Base-by-base conservation (phyloP, 768 basidiomycete species). In the Macrocybe gigantea region DNA sequence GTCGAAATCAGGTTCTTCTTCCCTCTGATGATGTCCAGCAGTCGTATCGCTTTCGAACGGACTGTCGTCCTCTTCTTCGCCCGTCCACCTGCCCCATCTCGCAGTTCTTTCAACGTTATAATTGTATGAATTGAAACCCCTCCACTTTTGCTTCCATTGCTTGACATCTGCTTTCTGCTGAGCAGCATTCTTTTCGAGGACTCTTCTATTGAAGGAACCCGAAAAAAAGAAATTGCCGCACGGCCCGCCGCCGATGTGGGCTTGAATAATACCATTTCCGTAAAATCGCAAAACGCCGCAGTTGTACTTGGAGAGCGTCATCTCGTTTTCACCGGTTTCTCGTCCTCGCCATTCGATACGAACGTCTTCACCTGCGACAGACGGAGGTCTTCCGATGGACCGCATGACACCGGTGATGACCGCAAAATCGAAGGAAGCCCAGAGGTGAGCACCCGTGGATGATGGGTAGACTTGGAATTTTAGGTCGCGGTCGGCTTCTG, bases 361-460 rank as follows among this genome's bases (percentile, higher is more conserved):
- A 35, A 49, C 40, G 0, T 42, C 41, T 3, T 49, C 47, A 8
- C 60, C 53, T 6, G 53, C 39, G 10, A 38, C 8, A 3, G 15
- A 45, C 2, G 61, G 53, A 7, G 53, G 55, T 9, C 52, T 1
- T 14, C 43, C 33, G 1, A 40, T 29, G 1, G 61, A 59, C 13
- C 61, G 53, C 38, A 63, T 54, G 41, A 60, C 42, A 0, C 63
- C 61, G 5, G 57, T 52, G 7, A 60, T 37, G 10, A 57, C 41
- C 5, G 60, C 60, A 45, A 63, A 63, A 22, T 63, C 37, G 34
- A 63, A 62, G 10, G 39, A 46, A 13, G 47, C 59, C 60, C 61
- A 65, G 36, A 63, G 50, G 38, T 60, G 62, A n/a, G 56, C 52
- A 9, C 32, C 14, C 6, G 55, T 59, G 5, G 53, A 57, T 8